Evolutionary conservation across 768 basidiomycete species (phyloP).

Genomic region (Tylopilus vinaceipallidus): DNA sequence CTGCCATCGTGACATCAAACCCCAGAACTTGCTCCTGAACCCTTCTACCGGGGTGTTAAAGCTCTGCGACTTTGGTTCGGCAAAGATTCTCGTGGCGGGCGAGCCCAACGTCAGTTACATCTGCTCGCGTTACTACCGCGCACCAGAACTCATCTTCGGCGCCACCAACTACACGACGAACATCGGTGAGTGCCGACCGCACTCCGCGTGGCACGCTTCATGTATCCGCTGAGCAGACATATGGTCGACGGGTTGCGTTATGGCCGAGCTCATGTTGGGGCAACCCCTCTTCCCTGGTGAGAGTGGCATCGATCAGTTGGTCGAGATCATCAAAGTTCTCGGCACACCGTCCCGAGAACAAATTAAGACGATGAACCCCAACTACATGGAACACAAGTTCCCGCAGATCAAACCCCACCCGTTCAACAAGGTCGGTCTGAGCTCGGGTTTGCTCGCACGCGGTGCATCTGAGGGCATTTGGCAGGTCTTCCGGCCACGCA

Average conservation of each 20-base stretch:
- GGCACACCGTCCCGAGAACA: conserved; percentile 98
- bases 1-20: conserved; percentile 99
- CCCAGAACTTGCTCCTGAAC: conserved; percentile 97
- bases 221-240: conserved; percentile 59
- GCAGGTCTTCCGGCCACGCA: conserved; percentile 98
- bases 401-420: conserved; percentile 99
- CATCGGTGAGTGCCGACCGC: conserved; percentile 69
- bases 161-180: conserved; percentile 99
- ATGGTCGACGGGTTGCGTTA: conserved; percentile 99
- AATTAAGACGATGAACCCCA: conserved; percentile 99
- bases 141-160: conserved; percentile 98
- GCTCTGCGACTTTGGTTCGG: conserved; percentile 98
- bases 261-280: conserved; percentile 99
- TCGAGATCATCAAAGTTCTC: conserved; percentile 99
- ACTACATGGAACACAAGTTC: conserved; percentile 99
- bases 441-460: not conserved
- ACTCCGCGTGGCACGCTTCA: conserved; percentile 3
- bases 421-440: conserved; percentile 77
- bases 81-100: conserved; percentile 96
- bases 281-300: conserved; percentile 99
- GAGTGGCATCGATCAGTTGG: conserved; percentile 97
- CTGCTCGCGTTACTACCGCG: conserved; percentile 98
- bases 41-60: conserved; percentile 96
- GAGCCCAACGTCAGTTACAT: conserved; percentile 99
- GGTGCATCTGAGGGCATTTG: conserved; percentile 13